These are phyloP conservation scores for Pterocarpus santalinus DNA, from an alignment of 306 rosid genomes.

Conservation along the genomic window DNA sequence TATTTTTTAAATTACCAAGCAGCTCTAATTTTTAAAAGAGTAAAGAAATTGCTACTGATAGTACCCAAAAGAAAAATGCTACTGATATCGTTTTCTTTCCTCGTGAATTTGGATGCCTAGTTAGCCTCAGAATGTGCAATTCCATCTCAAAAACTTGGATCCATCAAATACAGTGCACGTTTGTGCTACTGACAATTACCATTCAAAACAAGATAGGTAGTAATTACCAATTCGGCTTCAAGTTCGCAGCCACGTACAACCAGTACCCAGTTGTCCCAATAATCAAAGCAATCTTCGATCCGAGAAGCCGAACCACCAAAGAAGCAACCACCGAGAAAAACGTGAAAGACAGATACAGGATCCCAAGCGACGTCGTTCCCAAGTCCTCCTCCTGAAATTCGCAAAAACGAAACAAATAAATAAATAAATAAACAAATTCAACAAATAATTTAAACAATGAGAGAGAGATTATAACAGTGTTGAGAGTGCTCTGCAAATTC, in stretches of 20 bases:
- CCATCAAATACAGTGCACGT: background rate
- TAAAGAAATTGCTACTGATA: background rate
- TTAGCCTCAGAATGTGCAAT: slow-evolving; percentile 1
- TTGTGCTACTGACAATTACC: background rate
- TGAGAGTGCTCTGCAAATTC: slow-evolving; percentile 84
- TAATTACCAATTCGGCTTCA: slow-evolving; percentile 81
- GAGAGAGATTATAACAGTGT: slow-evolving; percentile 58
- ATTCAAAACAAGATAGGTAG: slow-evolving; percentile 5
- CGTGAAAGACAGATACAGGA: slow-evolving; percentile 81
- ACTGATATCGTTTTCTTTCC: background rate
- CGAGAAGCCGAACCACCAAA: slow-evolving; percentile 74
- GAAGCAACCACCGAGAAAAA: slow-evolving; percentile 88
- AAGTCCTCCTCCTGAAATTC: slow-evolving; percentile 74
- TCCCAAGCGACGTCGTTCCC: slow-evolving; percentile 90
- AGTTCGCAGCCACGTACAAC: slow-evolving; percentile 87
- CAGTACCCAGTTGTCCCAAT: slow-evolving; percentile 90
- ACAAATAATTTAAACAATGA: background rate
- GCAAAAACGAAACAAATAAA: too few relatives aligned
- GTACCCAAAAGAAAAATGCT: background rate
- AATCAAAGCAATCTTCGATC: slow-evolving; percentile 84
- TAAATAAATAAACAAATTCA: background rate
- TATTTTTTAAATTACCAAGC: background rate
- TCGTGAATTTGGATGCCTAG: background rate
- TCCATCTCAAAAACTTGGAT: slow-evolving; percentile 3
- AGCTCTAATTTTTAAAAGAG: too few relatives aligned